Evolutionary conservation across 371 early-diverging fungal genomes (phyloP).

Genomic region (Rhizopus arrhizus): DNA sequence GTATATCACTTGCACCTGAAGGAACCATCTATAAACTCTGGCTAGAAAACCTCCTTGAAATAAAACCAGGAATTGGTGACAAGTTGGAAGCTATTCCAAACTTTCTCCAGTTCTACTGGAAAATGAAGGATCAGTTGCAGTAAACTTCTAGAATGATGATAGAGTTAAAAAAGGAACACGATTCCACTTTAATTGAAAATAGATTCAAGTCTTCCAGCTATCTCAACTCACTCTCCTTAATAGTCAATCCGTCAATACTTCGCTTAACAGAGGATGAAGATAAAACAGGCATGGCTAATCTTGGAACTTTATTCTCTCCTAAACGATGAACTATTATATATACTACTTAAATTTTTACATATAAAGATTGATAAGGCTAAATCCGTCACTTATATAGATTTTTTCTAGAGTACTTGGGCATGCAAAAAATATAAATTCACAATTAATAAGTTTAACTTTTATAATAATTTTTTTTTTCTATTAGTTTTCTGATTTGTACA

Average conservation of each 20-base stretch:
- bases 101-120: conserved; percentile 16
- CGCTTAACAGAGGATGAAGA: conserved; percentile 18
- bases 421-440: no score
- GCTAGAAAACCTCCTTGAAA: conserved; percentile 14
- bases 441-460: no score
- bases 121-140: conserved; percentile 13
- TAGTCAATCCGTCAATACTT: conserved; percentile 24
- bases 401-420: no score
- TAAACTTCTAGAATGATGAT: conserved; percentile 3
- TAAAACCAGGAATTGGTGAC: conserved; percentile 11
- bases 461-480: no score
- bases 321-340: conserved; percentile 2
- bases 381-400: background rate
- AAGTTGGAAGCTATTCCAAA: conserved; percentile 11
- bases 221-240: conserved; percentile 8
- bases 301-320: conserved; percentile 5
- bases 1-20: conserved; percentile 5
- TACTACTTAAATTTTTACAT: background rate
- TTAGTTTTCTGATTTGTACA: no score
- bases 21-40: conserved; percentile 14
- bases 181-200: conserved; percentile 12
- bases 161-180: conserved; percentile 19
- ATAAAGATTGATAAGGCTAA: no score
- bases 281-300: conserved; percentile 19
- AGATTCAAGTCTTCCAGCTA: conserved; percentile 7